Base-by-base conservation (phyloP, 331 rosid species). In the Dryas integrifolia region DNA sequence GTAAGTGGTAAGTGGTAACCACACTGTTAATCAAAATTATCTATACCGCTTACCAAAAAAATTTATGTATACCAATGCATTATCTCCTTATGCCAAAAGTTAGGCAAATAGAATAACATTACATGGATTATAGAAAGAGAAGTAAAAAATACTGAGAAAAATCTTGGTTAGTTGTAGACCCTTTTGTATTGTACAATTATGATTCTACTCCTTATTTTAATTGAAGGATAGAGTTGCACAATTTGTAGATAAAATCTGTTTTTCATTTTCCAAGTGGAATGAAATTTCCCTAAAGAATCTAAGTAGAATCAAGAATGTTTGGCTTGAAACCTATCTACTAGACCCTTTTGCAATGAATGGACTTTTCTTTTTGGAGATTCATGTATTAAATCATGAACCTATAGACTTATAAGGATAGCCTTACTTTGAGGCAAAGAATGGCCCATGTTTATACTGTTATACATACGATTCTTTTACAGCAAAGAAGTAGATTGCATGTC, bases 101-200 rank as follows among this genome's bases (percentile, higher is more conserved):
- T 69, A 76, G 83, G 62, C 48, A 49, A 24, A n/a, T 56, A 70
- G 73, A 77, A 72, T 67, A 76, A 61, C 43, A 21, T 14, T 68
- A 45, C 77, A 62, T n/a, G 65, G 24, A 14, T n/a, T 39, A 30
- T 39, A 65, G 14, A 47, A 56, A 10, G 35, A 5, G 39, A 26
- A 72, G 45, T 30, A 44, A 24, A 24, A 55, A 30, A 12, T 30
- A 21, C 5, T 16, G 41, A 56, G 53, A 7, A 38, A n/a, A 24
- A 40, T 70, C 5, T 45, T 47, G 21, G 63, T 9, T 55, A 40
- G 65, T 41, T 52, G 26, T 52, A 40, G 52, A 70, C 16, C 60
- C 6, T 55, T 21, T 71, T 57, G 75, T 14, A 26, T 8, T 15
- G 24, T 24, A 43, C 26, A 55, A 5, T 53, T 39, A 40, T 39